phyloP scores from a whole-genome alignment of 106 monocot species.

The Apostasia ramifera region DNA sequence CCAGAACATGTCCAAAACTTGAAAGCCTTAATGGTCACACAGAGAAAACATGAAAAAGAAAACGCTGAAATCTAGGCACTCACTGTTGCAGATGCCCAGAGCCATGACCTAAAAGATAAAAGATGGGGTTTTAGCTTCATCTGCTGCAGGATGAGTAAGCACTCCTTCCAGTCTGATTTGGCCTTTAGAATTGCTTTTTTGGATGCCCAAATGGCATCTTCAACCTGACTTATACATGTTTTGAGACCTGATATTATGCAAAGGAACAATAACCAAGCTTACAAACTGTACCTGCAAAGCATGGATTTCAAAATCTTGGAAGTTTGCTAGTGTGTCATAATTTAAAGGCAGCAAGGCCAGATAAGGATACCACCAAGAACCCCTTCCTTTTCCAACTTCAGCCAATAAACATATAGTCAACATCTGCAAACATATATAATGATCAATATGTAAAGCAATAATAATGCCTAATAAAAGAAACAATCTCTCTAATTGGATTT shows the following conservation, averaged over 20 bases:
- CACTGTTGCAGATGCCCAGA: constrained; percentile 92
- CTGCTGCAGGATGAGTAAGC: constrained; percentile 48
- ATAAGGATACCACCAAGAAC: constrained; percentile 84
- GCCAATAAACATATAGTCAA: constrained; percentile 74
- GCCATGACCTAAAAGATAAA: constrained; percentile 64
- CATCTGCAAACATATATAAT: constrained; percentile 32
- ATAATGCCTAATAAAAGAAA: too few species aligned
- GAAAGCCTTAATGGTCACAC: neutral
- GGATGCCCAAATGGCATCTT: constrained; percentile 72
- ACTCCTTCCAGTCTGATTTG: constrained; percentile 66
- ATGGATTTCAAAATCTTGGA: constrained; percentile 50
- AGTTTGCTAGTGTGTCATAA: constrained; percentile 61
- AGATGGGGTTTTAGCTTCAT: constrained; percentile 57
- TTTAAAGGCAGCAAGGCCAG: constrained; percentile 54
- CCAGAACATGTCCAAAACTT: constrained; percentile 2
- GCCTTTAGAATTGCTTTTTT: constrained; percentile 47
- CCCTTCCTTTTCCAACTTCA: constrained; percentile 82
- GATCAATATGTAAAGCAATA: too few species aligned
- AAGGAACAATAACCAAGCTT: neutral
- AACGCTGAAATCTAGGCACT: constrained; percentile 13
- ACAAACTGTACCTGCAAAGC: constrained; percentile 58
- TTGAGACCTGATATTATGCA: neutral
- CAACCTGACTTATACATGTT: constrained; percentile 39
- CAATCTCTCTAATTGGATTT: too few species aligned
- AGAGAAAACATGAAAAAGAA: neutral